phyloP scores from a whole-genome alignment of 1,284 basidiomycete genomes.

The Melampsora larici-populina region DNA sequence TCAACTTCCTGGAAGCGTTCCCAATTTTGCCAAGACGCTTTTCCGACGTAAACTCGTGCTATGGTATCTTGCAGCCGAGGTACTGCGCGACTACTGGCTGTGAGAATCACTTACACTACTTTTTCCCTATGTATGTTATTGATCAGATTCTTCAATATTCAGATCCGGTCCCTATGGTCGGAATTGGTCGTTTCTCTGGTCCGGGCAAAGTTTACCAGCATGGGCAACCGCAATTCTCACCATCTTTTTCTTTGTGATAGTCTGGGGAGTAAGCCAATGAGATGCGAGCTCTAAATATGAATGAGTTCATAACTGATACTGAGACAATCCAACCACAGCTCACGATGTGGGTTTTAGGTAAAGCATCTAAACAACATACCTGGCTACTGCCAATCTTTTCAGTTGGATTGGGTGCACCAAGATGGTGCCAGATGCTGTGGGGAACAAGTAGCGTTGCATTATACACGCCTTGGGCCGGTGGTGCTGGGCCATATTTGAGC shows the following conservation, averaged over 20 bases:
- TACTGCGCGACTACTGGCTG: slow-evolving; percentile 86
- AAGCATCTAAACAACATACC: slow-evolving; percentile 84
- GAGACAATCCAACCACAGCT: not conserved
- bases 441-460: slow-evolving; percentile 77
- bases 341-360: slow-evolving; percentile 70
- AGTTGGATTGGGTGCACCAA: slow-evolving; percentile 80
- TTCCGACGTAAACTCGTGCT: slow-evolving; percentile 83
- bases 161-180: slow-evolving; percentile 62
- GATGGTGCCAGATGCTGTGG: slow-evolving; percentile 87
- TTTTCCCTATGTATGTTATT: not conserved
- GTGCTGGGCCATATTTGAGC: slow-evolving; percentile 71
- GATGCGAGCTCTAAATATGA: not conserved
- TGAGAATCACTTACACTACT: slow-evolving; percentile 60
- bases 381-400: slow-evolving; percentile 93
- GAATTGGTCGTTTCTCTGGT: slow-evolving; percentile 90
- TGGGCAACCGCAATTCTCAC: slow-evolving; percentile 78
- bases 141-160: not conserved
- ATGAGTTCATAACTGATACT: too few species aligned
- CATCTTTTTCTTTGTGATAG: slow-evolving; percentile 73
- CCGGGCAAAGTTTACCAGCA: slow-evolving; percentile 67
- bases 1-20: slow-evolving; percentile 85
- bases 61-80: slow-evolving; percentile 78
- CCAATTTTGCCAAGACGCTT: slow-evolving; percentile 79
- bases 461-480: slow-evolving; percentile 86
- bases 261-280: slow-evolving; percentile 67